Conservation (phyloP, 176 grass and related monocot genomes). For the Pharus latifolius region DNA sequence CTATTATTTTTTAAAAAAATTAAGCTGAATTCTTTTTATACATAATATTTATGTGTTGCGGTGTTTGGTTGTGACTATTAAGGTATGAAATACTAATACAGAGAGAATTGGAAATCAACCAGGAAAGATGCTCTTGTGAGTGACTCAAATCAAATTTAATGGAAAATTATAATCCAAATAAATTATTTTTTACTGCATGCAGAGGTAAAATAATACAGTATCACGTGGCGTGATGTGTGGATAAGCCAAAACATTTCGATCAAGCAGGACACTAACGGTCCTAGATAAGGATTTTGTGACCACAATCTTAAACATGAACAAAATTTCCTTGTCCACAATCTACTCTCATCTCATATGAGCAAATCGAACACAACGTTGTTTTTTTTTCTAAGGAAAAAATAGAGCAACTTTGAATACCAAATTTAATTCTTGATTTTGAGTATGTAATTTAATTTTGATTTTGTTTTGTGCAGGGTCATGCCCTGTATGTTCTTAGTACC, state of each 20-base stretch:
- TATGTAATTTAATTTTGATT: too few species aligned
- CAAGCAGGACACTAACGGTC: slow-evolving; percentile 3
- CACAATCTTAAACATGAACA: not conserved
- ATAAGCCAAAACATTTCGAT: slow-evolving; percentile 17
- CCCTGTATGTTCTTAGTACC: too few species aligned
- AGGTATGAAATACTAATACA: not conserved
- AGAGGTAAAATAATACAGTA: not conserved
- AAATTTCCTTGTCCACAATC: not conserved
- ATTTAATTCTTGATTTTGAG: too few species aligned
- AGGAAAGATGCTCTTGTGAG: not conserved
- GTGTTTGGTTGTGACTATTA: too few species aligned
- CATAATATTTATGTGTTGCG: too few species aligned
- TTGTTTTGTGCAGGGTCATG: too few species aligned
- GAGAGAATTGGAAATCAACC: not conserved
- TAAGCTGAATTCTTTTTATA: too few species aligned
- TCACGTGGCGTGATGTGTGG: slow-evolving; percentile 18
- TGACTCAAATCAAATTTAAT: not conserved
- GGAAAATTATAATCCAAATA: not conserved
- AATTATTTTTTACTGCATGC: not conserved
- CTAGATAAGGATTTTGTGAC: not conserved
- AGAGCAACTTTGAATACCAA: too few species aligned
- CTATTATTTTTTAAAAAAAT: too few species aligned
- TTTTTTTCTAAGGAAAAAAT: not conserved
- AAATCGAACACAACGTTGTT: not conserved
- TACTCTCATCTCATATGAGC: not conserved